Evolutionary conservation across 768 basidiomycete genomes (phyloP).

Genomic region (Suillus ampliporus): DNA sequence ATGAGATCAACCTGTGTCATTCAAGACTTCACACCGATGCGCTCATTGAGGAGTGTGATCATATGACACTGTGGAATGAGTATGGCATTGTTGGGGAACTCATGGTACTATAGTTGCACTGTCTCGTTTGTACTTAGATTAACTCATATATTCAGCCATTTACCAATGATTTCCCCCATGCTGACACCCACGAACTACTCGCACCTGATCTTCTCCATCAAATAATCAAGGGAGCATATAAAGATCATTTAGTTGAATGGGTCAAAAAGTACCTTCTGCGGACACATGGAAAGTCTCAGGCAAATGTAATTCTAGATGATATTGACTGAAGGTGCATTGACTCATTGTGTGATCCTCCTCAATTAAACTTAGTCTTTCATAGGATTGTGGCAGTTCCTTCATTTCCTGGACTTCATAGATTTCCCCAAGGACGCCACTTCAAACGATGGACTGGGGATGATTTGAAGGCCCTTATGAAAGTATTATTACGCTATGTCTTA

Average conservation of each 20-base stretch:
- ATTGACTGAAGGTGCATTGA: constrained; percentile 9
- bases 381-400: constrained; percentile 2
- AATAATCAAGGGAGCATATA: constrained; percentile 18
- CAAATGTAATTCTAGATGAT: background rate
- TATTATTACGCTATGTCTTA: constrained; percentile 1
- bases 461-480: constrained; percentile 31
- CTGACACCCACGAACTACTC: constrained; percentile 39
- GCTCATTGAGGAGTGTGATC: constrained; percentile 31
- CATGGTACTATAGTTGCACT: constrained; percentile 26
- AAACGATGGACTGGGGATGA: constrained; percentile 30
- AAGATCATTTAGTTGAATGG: constrained; percentile 21
- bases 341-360: too few species aligned
- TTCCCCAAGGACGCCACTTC: constrained; percentile 23
- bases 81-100: constrained; percentile 41
- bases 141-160: background rate
- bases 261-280: constrained; percentile 11
- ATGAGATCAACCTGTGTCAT: constrained; percentile 24
- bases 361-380: too few species aligned
- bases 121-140: constrained; percentile 7
- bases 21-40: constrained; percentile 31
- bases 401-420: constrained; percentile 18
- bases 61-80: constrained; percentile 38
- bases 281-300: constrained; percentile 2
- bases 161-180: constrained; percentile 18
- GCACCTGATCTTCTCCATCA: constrained; percentile 44